Base-by-base conservation (phyloP, 2,329 filamentous ascomycete species). In the Aspergillus spinulosporus region DNA sequence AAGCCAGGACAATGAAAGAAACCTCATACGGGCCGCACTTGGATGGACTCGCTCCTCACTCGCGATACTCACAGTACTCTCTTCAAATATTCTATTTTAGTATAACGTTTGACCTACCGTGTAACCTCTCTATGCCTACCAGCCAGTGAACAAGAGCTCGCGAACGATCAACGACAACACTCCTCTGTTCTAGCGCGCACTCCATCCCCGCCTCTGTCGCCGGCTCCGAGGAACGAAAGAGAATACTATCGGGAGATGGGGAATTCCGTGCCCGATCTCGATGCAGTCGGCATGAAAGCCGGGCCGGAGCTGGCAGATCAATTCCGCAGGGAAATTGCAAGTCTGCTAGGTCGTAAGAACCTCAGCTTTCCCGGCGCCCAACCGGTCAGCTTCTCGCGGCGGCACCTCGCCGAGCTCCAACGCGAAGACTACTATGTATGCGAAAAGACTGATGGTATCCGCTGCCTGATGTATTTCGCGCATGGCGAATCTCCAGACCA, bases 401-500 rank as follows among this genome's bases (percentile, higher is more conserved):
- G 84, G 65, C 94, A 99, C 73, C 76, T 97, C 7, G 78, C 86
- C n/a, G 92, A 95, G 76, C 82, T 99, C 36, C 85, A 88, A 59
- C 81, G 82, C 57, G 82, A 89, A 69, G 94, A 97, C 75, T 99
- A 97, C 78, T 99, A 92, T 72, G 89, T 99, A 62, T 97, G 93
- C 80, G 94, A 99, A 76, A 99, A 99, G 78, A 96, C 93, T 1
- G 94, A 99, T 71, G 94, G 94, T 53, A 90, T 97, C 61, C 87
- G 94, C 61, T 97, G 95, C 73, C 84, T 99, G n/a, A 84, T 99
- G 62, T 97, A 95, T 79, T 86, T 94, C 62, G 91, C 90, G 49
- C 70, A 71, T 54, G 74, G 73, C 4, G 75, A 78, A 37, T 87
- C 88, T 69, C 78, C 79, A 26, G 82, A 86, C 42, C 71, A 78